Base-by-base conservation (phyloP, 1,139 yeast genomes). In the Yamadazyma atlantica region DNA sequence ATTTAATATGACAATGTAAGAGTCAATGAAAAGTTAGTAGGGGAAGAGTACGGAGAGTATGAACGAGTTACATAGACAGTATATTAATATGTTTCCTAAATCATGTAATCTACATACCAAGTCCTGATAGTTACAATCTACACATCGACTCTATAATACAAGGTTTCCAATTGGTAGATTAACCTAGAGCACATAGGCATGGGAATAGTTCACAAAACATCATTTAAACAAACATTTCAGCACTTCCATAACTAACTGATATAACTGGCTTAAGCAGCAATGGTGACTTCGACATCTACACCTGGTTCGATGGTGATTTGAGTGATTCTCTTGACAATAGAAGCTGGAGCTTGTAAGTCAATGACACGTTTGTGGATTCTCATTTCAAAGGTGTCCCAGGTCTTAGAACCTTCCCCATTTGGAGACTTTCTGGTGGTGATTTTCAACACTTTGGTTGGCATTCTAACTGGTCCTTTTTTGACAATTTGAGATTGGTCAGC, bases 391-490 rank as follows among this genome's bases (percentile, higher is more conserved):
- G 95, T 78, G 73, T 94, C 99, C 97, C 97, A 94, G 64, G 99
- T 94, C 90, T 94, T 92, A 64, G 98, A 92, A 90, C 99, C 99
- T 82, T 94, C 97, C 90, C 99, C 99, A 75, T 94, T 94, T 66
- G 99, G 99, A 69, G 98, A 85, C 89, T 94, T 94, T 87, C 99
- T 90, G 86, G 99, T 92, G 79, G 96, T 82, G 79, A 94, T 82
- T 78, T 86, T 89, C 69, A 94, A 86, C 61, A 86, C 95, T 85
- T 90, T 94, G 77, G 98, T 94, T 79, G 99, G 99, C 80, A 94
- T 78, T 85, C 98, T 88, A 68, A 94, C 96, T 60, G 98, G 98
- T 66, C 99, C 99, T 82, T 88, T 87, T 82, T 84, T 86, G 73
- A 80, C 81, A 65, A 88, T 80, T 65, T 84, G 73, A 75, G 80